Conservation (phyloP, 2,329 filamentous ascomycete genomes). For the Aspergillus glaucus region DNA sequence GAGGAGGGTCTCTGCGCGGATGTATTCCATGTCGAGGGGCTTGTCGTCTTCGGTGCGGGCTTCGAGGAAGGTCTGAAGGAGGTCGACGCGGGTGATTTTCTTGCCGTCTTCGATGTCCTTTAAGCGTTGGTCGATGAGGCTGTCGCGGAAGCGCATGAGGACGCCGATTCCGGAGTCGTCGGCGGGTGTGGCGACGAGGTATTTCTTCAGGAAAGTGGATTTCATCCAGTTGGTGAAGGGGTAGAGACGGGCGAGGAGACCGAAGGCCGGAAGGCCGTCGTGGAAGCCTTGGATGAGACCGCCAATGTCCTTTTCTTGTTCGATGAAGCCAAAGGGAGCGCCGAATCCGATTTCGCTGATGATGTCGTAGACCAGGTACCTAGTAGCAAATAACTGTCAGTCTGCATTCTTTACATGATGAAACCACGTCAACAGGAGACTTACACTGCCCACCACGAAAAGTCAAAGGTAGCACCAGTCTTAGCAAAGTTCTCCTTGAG, state of each 20-base stretch:
- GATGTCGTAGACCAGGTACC: constrained; percentile 50
- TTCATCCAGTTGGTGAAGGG: constrained; percentile 53
- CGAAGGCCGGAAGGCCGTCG: constrained; percentile 47
- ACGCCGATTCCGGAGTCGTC: constrained; percentile 51
- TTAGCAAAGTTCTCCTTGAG: constrained; percentile 43
- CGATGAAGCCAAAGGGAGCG: constrained; percentile 51
- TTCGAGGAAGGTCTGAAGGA: constrained; percentile 48
- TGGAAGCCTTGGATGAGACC: constrained; percentile 52
- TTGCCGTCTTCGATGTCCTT: constrained; percentile 44
- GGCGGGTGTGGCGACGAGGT: constrained; percentile 48
- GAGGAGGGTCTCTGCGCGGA: constrained; percentile 49
- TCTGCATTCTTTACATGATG: background rate
- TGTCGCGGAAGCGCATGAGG: constrained; percentile 53
- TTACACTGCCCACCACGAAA: constrained; percentile 49
- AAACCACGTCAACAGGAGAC: constrained; percentile 2
- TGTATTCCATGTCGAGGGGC: constrained; percentile 45
- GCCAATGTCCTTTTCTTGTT: constrained; percentile 46
- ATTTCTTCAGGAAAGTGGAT: constrained; percentile 47
- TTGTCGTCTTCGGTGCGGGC: constrained; percentile 41
- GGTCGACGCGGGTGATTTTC: constrained; percentile 41
- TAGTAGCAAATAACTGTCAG: background rate
- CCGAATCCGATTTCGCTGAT: constrained; percentile 54
- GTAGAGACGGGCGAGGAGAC: constrained; percentile 47
- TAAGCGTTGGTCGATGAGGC: constrained; percentile 45
- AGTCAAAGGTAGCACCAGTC: constrained; percentile 46